phyloP scores from a whole-genome alignment of 192 early-diverging fungal species.

The Spizellomyces sp. region DNA sequence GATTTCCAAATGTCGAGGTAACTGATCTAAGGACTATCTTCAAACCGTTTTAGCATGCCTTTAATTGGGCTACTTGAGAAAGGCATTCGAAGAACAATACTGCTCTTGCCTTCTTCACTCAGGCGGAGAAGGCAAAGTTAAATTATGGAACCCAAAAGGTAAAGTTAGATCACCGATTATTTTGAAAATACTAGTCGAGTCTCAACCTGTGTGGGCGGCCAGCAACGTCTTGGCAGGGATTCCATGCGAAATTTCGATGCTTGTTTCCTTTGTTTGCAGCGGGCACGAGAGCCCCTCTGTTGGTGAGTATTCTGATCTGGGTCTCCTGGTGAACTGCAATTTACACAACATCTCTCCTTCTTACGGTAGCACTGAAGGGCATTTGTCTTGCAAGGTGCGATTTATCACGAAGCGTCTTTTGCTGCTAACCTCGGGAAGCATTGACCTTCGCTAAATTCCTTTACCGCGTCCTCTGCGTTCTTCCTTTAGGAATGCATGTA shows the following conservation, averaged over 20 bases:
- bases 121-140: conserved; percentile 81
- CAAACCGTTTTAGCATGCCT: too few species aligned
- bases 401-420: too few species aligned
- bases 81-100: conserved; percentile 96
- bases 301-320: conserved; percentile 46
- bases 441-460: background rate
- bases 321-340: background rate
- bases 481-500: conserved; percentile 73
- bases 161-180: conserved; percentile 11
- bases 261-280: conserved; percentile 85
- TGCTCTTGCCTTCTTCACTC: conserved; percentile 86
- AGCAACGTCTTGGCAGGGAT: conserved; percentile 82
- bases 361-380: conserved; percentile 56
- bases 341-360: background rate
- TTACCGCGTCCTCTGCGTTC: background rate
- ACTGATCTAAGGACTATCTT: too few species aligned
- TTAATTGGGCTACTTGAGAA: background rate
- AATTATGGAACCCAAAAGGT: conserved; percentile 89
- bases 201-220: background rate
- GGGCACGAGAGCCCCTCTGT: conserved; percentile 68
- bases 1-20: too few species aligned
- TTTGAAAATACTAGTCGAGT: background rate
- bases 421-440: background rate
- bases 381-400: conserved; percentile 74
- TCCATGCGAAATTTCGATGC: conserved; percentile 83